Evolutionary conservation across 2,329 filamentous ascomycete species (phyloP).

Genomic region (Sporothrix euskadiensis): DNA sequence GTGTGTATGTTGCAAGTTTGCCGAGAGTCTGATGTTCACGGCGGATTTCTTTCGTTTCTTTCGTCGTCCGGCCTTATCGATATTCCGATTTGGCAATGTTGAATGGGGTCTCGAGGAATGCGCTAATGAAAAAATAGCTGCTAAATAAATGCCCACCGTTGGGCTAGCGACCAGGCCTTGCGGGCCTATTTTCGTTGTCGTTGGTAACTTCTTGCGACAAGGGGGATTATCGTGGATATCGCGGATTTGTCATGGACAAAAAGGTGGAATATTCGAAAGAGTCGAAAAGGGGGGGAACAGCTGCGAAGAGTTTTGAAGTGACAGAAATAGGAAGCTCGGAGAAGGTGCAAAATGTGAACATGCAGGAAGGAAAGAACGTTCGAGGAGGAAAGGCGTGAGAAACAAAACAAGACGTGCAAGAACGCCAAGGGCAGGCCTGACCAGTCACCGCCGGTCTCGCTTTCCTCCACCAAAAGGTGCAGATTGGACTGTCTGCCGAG

Average conservation of each 20-base stretch:
- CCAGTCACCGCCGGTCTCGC: slow-evolving; percentile 23
- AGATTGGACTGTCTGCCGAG: background rate
- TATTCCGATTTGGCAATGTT: slow-evolving; percentile 15
- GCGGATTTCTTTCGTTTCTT: background rate
- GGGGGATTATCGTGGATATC: background rate
- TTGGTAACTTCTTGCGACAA: background rate
- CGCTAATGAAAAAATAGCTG: slow-evolving; percentile 25
- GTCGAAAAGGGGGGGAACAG: background rate
- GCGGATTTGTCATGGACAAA: background rate
- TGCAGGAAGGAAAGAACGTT: background rate
- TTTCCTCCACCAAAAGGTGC: background rate
- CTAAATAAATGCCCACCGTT: slow-evolving; percentile 1
- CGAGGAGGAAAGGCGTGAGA: background rate
- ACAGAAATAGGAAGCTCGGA: background rate
- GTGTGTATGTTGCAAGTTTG: background rate
- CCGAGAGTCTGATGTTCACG: background rate
- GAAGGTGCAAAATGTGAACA: background rate
- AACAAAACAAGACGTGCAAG: background rate
- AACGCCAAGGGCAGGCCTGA: background rate
- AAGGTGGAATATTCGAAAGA: background rate
- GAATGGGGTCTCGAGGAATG: background rate
- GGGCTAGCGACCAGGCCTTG: slow-evolving; percentile 3
- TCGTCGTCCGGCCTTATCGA: slow-evolving; percentile 21
- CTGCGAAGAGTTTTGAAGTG: background rate
- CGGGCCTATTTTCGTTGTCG: slow-evolving; percentile 4